Conservation (phyloP, 148 eudicot genomes). For the Dysphania ambrosioides region DNA sequence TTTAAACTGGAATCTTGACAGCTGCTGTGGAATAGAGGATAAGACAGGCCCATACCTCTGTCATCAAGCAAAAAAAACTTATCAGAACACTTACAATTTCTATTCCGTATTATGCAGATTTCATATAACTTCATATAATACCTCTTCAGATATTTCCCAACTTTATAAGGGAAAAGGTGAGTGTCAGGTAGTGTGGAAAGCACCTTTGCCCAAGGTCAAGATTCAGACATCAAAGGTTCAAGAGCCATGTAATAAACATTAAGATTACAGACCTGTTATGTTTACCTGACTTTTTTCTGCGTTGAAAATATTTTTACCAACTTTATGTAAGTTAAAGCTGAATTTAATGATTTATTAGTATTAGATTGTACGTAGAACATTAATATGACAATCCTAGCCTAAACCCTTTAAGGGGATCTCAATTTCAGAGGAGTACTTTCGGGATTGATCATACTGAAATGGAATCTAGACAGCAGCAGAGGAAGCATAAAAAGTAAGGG, state of each 20-base stretch:
- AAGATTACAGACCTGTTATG: background rate
- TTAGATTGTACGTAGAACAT: background rate
- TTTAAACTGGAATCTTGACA: constrained; percentile 75
- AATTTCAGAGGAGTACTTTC: background rate
- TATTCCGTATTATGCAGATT: background rate
- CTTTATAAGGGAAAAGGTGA: background rate
- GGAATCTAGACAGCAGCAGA: too few species aligned
- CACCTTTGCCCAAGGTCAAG: background rate
- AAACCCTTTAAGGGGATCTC: background rate
- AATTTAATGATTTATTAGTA: too few species aligned
- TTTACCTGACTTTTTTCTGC: background rate
- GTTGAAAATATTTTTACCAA: background rate
- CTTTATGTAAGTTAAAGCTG: background rate
- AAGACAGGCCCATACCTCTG: constrained; percentile 82
- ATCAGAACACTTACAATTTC: constrained; percentile 1
- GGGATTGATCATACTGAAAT: background rate
- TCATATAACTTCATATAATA: too few species aligned
- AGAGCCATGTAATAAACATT: too few species aligned
- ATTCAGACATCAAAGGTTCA: background rate
- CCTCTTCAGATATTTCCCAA: background rate
- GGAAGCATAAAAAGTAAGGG: too few species aligned
- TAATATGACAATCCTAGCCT: background rate
- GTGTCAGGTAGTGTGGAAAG: background rate
- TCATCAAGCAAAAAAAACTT: constrained; percentile 19
- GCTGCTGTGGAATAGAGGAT: constrained; percentile 75